Percentiles rank a stretch among this genome's conserved stretches.
Conservation (phyloP, 2,329 filamentous ascomycete species). For the Paramyrothecium sp. region DNA sequence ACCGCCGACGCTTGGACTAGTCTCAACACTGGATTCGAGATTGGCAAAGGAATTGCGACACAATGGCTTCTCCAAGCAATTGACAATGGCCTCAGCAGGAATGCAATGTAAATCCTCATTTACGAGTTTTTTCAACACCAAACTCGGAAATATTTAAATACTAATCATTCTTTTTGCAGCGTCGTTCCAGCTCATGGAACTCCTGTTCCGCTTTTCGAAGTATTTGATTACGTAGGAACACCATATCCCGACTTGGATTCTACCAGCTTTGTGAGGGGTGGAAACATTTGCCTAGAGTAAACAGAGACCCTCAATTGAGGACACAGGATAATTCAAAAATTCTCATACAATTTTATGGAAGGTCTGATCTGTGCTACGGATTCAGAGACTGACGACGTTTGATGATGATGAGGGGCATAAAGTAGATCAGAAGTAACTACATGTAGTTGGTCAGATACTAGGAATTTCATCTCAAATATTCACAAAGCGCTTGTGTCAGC, state of each 20-base stretch:
- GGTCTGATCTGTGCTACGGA: background rate
- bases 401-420: too few species aligned
- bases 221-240: background rate
- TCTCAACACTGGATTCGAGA: background rate
- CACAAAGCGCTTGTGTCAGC: too few species aligned
- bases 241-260: background rate
- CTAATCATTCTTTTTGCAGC: background rate
- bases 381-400: too few species aligned
- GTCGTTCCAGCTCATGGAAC: conserved; percentile 1
- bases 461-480: too few species aligned
- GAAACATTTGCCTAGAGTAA: conserved; percentile 1
- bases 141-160: background rate
- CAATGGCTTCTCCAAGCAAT: conserved; percentile 1
- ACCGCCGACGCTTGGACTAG: background rate
- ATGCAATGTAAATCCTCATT: conserved; percentile 5
- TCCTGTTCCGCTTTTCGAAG: background rate
- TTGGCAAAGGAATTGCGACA: background rate
- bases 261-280: conserved; percentile 1
- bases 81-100: conserved; percentile 1
- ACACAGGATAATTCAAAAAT: background rate
- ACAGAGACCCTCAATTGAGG: background rate
- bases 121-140: background rate
- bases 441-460: too few species aligned
- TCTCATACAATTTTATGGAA: background rate
- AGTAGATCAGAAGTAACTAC: too few species aligned